These are phyloP conservation scores for Elsinoe batatas DNA, from an alignment of 2,329 filamentous ascomycete genomes.

Conservation along the genomic window DNA sequence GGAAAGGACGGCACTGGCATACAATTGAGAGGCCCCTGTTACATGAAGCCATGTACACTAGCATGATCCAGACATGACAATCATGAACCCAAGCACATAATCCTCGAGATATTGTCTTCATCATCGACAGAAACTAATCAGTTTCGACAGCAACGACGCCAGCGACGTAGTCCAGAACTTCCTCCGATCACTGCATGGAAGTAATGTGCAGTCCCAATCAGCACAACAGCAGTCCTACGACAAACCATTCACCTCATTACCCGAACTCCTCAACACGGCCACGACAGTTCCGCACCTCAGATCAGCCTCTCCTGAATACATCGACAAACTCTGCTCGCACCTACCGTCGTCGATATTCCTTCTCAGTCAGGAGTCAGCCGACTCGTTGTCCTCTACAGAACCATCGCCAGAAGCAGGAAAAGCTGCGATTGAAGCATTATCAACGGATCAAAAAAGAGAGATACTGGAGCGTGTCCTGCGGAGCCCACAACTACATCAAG, in stretches of 20 bases:
- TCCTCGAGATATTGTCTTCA: constrained; percentile 9
- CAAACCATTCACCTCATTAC: constrained; percentile 69
- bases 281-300: constrained; percentile 71
- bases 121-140: constrained; percentile 4
- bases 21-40: not conserved
- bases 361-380: constrained; percentile 56
- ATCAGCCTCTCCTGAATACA: constrained; percentile 50
- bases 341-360: constrained; percentile 72
- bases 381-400: constrained; percentile 49
- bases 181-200: constrained; percentile 65
- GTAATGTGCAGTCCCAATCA: constrained; percentile 23
- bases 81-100: not conserved
- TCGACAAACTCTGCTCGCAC: constrained; percentile 66
- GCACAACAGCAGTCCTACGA: constrained; percentile 40
- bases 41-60: constrained; percentile 13
- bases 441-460: constrained; percentile 64
- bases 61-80: constrained; percentile 11
- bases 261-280: constrained; percentile 70
- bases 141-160: constrained; percentile 55
- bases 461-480: constrained; percentile 73
- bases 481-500: constrained; percentile 86
- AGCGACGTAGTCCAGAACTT: constrained; percentile 78
- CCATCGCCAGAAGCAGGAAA: constrained; percentile 53
- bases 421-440: constrained; percentile 64
- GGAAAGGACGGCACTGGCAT: not conserved